Evolutionary conservation across 257 asterid genomes (phyloP).

Genomic region (Striga asiatica): DNA sequence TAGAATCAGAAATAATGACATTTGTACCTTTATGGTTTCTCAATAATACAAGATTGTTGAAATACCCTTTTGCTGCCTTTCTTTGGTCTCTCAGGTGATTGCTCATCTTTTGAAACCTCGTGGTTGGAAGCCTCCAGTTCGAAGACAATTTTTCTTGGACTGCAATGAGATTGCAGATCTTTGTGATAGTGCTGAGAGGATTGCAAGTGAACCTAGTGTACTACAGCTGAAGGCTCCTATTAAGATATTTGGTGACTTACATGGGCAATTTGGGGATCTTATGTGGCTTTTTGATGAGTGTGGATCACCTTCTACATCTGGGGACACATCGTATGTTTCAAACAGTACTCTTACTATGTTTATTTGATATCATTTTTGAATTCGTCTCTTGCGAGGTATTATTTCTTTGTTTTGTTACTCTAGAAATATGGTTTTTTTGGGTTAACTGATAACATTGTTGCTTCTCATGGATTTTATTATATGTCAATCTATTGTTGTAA

Average conservation of each 20-base stretch:
- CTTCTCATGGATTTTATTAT: too few species aligned
- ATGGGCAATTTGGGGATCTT: conserved; percentile 97
- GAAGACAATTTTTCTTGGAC: conserved; percentile 89
- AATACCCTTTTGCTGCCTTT: conserved; percentile 11
- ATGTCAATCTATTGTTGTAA: too few species aligned
- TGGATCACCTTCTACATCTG: conserved; percentile 95
- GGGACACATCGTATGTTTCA: conserved; percentile 74
- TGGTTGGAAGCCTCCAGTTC: conserved; percentile 99
- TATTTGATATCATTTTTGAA: background rate
- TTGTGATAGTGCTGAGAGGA: conserved; percentile 92
- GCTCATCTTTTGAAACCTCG: conserved; percentile 91
- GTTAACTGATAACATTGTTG: too few species aligned
- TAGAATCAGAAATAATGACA: background rate
- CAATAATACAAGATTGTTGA: background rate
- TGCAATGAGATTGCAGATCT: conserved; percentile 97
- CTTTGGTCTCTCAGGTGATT: conserved; percentile 45
- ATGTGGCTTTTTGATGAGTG: conserved; percentile 97
- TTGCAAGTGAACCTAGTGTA: conserved; percentile 87
- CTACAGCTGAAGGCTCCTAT: conserved; percentile 92
- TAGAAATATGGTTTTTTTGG: too few species aligned
- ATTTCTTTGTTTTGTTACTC: too few species aligned
- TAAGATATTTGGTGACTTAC: conserved; percentile 95
- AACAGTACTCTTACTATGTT: conserved; percentile 1
- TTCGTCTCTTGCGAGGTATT: too few species aligned
- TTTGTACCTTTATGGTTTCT: background rate